A percentile compares a stretch with the other conserved stretches of the same genome.
Evolutionary conservation across 768 basidiomycete species (phyloP).

Genomic region (Antrodiella citrinella): DNA sequence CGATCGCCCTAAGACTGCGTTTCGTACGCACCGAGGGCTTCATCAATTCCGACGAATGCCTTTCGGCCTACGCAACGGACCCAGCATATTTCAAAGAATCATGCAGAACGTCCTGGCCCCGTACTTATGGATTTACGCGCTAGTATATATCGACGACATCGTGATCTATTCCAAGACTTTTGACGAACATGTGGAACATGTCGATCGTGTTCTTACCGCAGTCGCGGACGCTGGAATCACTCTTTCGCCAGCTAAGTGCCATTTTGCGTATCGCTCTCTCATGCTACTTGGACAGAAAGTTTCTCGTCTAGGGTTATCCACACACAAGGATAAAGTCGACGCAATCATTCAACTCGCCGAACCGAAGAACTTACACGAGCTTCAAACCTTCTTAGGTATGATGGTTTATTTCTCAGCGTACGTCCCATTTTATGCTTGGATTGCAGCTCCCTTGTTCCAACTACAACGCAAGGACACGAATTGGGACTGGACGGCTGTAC

Average conservation of each 20-base stretch:
- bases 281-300: slow-evolving; percentile 33
- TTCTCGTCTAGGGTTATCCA: slow-evolving; percentile 28
- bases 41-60: slow-evolving; percentile 37
- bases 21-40: too few species aligned
- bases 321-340: slow-evolving; percentile 28
- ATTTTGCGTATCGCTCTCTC: slow-evolving; percentile 26
- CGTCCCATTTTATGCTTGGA: too few species aligned
- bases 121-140: slow-evolving; percentile 9
- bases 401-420: too few species aligned
- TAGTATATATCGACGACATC: slow-evolving; percentile 11
- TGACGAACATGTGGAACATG: slow-evolving; percentile 6
- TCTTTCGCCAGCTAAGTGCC: slow-evolving; percentile 27
- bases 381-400: slow-evolving; percentile 20
- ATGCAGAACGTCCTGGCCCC: slow-evolving; percentile 25
- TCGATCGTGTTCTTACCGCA: slow-evolving; percentile 20
- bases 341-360: slow-evolving; percentile 22
- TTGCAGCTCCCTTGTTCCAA: slow-evolving; percentile 17
- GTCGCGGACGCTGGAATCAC: slow-evolving; percentile 20
- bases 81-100: slow-evolving; percentile 31
- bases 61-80: slow-evolving; percentile 24
- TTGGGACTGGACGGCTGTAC: slow-evolving; percentile 16
- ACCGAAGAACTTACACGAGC: slow-evolving; percentile 13
- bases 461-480: slow-evolving; percentile 16
- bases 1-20: slow-evolving; percentile 27
- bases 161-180: slow-evolving; percentile 3